Base-by-base conservation (phyloP, 371 early-diverging fungal species). In the Mucor mucedo region DNA sequence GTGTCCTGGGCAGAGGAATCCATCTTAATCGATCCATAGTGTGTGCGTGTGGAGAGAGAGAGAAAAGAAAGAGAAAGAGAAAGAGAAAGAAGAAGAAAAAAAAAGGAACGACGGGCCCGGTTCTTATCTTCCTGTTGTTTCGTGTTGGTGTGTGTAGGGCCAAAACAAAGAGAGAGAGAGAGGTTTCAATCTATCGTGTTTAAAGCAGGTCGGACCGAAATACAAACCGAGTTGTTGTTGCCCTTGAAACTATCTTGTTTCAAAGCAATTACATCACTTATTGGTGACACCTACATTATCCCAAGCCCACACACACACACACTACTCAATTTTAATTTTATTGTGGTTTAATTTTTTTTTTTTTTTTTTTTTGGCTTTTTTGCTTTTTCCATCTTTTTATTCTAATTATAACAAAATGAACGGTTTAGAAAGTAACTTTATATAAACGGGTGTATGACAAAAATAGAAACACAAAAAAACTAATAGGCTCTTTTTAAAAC, bases 391-490 rank as follows among this genome's bases (percentile, higher is more conserved):
- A 29, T 33, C 16, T 32, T 29, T 3, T 35, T 5, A 30, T 16
- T 35, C 7, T 41, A 60, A 42, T 14, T 28, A 8, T 29, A 16
- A 50, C 48, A 50, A 40, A 30, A 70, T 70, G 70, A 70, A 70
- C 53, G 66, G 70, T 14, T 60, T 70, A 62, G 70, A 70, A 66
- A 70, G 70, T 70, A 70, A 60, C 16, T 6, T 28, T 29, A 42
- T 41, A 40, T 42, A 42, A 42, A 10, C n/a, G 8, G 27, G 6
- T n/a, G n/a, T 44, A 21, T 21, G 21, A 47, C n/a, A 7, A 47
- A 21, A 21, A n/a, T 13, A 5, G 16, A 44, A 13, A 44, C 13
- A 13, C 11, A 40, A 39, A 48, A 27, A 29, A 38, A 45, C 6
- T 47, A 50, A 39, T 44, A 21, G 21, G 4, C 40, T 58, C 56